Base-by-base conservation (phyloP, 1,284 basidiomycete genomes). In the Leccinum pallidistipes region DNA sequence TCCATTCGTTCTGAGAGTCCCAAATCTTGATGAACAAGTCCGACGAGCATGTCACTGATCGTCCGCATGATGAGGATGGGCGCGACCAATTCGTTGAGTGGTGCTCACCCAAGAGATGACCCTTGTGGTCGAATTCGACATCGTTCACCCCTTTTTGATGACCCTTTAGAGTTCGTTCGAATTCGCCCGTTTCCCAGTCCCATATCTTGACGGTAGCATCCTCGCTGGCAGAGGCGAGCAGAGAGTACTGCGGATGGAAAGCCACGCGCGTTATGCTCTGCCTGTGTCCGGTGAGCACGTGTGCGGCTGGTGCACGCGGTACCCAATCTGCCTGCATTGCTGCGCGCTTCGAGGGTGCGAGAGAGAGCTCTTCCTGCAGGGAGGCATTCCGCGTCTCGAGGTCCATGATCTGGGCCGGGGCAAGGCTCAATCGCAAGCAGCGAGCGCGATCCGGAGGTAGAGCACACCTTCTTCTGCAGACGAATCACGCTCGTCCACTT, bases 121-220 rank as follows among this genome's bases (percentile, higher is more conserved):
- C 94, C 75, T 91, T 93, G 64, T 86, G 83, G 74, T 96, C 94
- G 73, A 92, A 97, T 71, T 95, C 92, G 55, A 94, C 86, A 75
- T 95, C 93, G 73, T 87, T 87, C 18, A 97, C 90, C 18, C 90
- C 85, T 72, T 93, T 94, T 40, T 94, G 96, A 78, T 97, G 94
- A 0, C 94, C 93, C 77, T 96, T 97, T 62, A 97, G 78, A 8
- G 95, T 96, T 62, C 92, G 79, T 74, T 97, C 95, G 70, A 95
- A 91, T 66, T 96, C 94, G 29, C 94, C 94, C 43, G 91, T 91
- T 73, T 97, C 94, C 94, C 94, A 97, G 72, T 97, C 94, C 94
- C 94, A 96, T 56, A 97, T 86, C 78, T 96, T 96, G 68, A 96
- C 84, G 2, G 88, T 94, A 40, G 91, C 82, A 71, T 97, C 94